Evolutionary conservation across 495 filamentous ascomycete species (phyloP).

Genomic region (Thozetella sp.): DNA sequence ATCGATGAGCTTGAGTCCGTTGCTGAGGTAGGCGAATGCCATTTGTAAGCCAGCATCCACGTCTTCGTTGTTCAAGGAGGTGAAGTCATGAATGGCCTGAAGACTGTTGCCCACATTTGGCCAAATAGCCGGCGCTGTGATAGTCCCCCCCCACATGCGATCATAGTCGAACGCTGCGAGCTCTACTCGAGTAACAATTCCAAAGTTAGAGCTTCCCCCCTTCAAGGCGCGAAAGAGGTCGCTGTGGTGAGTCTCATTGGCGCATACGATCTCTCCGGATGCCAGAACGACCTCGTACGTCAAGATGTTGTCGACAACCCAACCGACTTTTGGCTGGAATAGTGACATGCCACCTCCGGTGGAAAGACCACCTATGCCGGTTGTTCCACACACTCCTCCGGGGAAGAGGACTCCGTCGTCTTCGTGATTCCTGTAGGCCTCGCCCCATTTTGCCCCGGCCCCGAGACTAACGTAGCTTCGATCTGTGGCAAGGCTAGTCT

Average conservation of each 20-base stretch:
- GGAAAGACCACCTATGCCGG: conserved; percentile 24
- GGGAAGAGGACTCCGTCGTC: background rate
- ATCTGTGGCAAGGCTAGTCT: conserved; percentile 24
- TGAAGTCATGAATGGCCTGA: background rate
- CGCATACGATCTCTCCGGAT: conserved; percentile 46
- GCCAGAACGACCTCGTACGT: conserved; percentile 50
- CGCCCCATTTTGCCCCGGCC: conserved; percentile 10
- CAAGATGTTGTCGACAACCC: conserved; percentile 39
- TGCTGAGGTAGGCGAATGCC: background rate
- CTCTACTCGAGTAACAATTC: conserved; percentile 48
- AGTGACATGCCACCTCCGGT: conserved; percentile 27
- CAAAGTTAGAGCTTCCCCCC: conserved; percentile 60
- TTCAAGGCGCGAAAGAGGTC: conserved; percentile 62
- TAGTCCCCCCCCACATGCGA: conserved; percentile 17
- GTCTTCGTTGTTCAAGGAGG: background rate
- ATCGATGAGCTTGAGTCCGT: background rate
- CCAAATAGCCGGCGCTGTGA: conserved; percentile 11
- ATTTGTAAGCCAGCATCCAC: background rate
- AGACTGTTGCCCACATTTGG: background rate
- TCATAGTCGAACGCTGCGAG: conserved; percentile 22
- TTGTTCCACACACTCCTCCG: background rate
- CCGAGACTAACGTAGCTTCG: conserved; percentile 42
- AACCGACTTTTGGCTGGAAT: conserved; percentile 20
- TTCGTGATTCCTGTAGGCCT: background rate
- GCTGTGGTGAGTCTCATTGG: conserved; percentile 32